Base-by-base conservation (phyloP, 495 filamentous ascomycete species). In the Penicillium pancosmium region DNA sequence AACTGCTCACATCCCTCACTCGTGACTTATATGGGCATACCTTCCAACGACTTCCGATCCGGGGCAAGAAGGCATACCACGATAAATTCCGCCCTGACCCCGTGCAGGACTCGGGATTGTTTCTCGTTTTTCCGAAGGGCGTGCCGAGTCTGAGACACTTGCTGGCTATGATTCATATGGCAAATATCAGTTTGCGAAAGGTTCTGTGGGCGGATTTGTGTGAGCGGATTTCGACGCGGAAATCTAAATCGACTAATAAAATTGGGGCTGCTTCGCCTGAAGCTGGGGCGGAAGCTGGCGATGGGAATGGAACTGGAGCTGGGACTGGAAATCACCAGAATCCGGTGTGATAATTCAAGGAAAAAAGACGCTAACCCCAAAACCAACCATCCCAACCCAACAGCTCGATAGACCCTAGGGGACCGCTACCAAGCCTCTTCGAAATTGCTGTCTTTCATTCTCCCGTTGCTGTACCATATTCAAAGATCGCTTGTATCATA, bases 61-160 rank as follows among this genome's bases (percentile, higher is more conserved):
- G 57, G 1, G 77, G 77, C 0, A 80, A 80, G 67, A 78, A 74
- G 60, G 75, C 70, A 0, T 78, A 77, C 44, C 66, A 76, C 57
- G 76, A 78, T 50, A 78, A 78, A 51, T 77, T 75, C 34, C 65
- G 65, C 2, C 75, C 77, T 0, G 75, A 79, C 55, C 40, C 59
- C 6, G 43, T 23, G 1, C 68, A 72, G 44, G 73, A 75, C n/a
- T 67, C 65, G 1, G 68, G 59, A 0, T 58, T 78, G 2, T 74
- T 69, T 55, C 36, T 78, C 43, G 62, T 76, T 12, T 78, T 80
- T 35, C 74, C 75, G 1, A 50, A 62, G 0, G 71, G 72, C 0
- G 16, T 75, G 10, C 72, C 69, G 1, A 57, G 70, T 2, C 66
- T 68, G 0, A 52, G 71, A 23, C 62, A 74, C 23, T 58, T 78